Base-by-base conservation (phyloP, 2,329 filamentous ascomycete species). In the Lachnellula subtilissima region DNA sequence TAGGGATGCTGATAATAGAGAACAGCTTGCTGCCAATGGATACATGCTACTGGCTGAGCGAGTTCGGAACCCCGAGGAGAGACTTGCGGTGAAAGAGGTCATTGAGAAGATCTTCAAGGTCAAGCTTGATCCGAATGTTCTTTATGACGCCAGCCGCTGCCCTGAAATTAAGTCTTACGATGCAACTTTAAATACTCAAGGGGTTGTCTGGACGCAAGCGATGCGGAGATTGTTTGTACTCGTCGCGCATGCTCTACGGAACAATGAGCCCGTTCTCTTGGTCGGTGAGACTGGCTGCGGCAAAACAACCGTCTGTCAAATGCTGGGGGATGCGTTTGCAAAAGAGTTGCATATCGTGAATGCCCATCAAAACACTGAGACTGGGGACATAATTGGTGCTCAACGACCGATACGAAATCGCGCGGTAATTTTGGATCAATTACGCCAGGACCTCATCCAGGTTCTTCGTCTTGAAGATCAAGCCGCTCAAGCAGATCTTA, bases 211-310 rank as follows among this genome's bases (percentile, higher is more conserved):
- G 94, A 99, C 94, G 0, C 84, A 85, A 61, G 91, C 93, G 0
- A 99, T 99, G 93, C 86, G 91, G 15, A 83, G 94, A 51, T 78
- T 99, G 0, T 97, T 93, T 68, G 84, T 95, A 6, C 78, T 99
- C 12, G 91, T 99, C n/a, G 85, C 87, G 5, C 82, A 89, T 65
- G 94, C 94, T 1, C 77, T 99, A 57, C 82, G 83, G 25, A 94
- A 97, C 68, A 91, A 95, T 59, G 94, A 99, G 70, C 94, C 94
- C 0, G 90, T 99, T 3, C 78, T 99, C 19, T 79, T 99, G 5
- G 91, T 99, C 12, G 94, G 94, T 59, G 95, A 99, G 70, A 99
- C 94, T 17, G 94, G 94, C 5, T 97, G 93, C 67, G 94, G 95
- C 58, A 99, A 99, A 75, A 99, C 94, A 0, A 97, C 93, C 2